phyloP scores from a whole-genome alignment of 441 rosid genomes.

The Eruca vesicaria region DNA sequence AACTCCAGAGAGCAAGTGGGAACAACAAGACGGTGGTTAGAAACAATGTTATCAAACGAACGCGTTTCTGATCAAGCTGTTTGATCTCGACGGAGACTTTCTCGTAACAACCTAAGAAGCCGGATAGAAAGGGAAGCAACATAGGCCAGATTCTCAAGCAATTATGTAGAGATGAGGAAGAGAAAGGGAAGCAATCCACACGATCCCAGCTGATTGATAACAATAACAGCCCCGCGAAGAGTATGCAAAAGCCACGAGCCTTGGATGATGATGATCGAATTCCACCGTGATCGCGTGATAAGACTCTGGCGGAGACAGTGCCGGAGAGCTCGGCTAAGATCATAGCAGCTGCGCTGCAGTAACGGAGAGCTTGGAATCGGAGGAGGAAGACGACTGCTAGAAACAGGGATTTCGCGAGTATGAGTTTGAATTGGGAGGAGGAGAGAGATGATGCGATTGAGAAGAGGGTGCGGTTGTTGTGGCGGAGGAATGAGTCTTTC shows the following conservation, averaged over 20 bases:
- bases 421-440: conserved; percentile 48
- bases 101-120: conserved; percentile 85
- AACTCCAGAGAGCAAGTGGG: conserved; percentile 69
- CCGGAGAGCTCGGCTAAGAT: conserved; percentile 90
- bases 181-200: conserved; percentile 73
- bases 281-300: conserved; percentile 35
- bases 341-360: conserved; percentile 88
- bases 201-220: conserved; percentile 90
- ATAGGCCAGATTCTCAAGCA: conserved; percentile 80
- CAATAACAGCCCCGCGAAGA: conserved; percentile 60
- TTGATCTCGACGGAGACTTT: conserved; percentile 52
- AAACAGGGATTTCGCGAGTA: conserved; percentile 53
- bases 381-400: conserved; percentile 67
- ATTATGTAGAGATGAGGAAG: conserved; percentile 40
- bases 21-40: conserved; percentile 62
- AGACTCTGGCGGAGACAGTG: conserved; percentile 59
- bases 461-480: conserved; percentile 37
- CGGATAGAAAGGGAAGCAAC: conserved; percentile 81
- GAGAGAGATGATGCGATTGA: conserved; percentile 52
- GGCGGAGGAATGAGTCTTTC: conserved; percentile 42
- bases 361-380: conserved; percentile 86
- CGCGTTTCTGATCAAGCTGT: conserved; percentile 63
- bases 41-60: conserved; percentile 66
- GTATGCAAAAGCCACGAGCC: conserved; percentile 58
- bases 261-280: conserved; percentile 31